phyloP scores from a whole-genome alignment of 2,329 filamentous ascomycete genomes.

The Chaetomiaceae sp. region DNA sequence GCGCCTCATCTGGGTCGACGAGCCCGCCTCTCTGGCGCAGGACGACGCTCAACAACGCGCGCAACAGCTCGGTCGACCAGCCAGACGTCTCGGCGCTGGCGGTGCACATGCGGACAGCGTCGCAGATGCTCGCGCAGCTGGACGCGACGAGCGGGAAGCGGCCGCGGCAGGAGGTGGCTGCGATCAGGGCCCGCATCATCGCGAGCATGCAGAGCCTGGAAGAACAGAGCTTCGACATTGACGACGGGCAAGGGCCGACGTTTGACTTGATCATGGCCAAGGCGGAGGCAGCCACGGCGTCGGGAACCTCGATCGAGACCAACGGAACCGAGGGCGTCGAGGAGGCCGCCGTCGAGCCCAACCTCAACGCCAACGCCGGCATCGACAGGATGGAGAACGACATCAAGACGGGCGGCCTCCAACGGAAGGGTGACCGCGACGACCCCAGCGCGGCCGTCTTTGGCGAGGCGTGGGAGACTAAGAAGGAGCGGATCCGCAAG shows the following conservation, averaged over 20 bases:
- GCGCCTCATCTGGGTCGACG: conserved; percentile 62
- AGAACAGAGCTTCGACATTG: conserved; percentile 75
- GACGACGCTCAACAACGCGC: conserved; percentile 54
- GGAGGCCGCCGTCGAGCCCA: conserved; percentile 45
- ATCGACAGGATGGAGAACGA: conserved; percentile 86
- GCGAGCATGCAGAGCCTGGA: conserved; percentile 85
- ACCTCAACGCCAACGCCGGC: conserved; percentile 65
- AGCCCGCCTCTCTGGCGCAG: conserved; percentile 55
- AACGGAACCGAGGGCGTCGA: conserved; percentile 44
- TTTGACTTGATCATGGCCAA: conserved; percentile 81
- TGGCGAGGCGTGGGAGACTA: conserved; percentile 79
- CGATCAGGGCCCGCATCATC: conserved; percentile 81
- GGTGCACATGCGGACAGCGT: conserved; percentile 82
- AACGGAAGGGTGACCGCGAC: conserved; percentile 74
- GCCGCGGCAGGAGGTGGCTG: conserved; percentile 73
- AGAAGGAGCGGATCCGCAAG: conserved; percentile 77
- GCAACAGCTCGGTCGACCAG: conserved; percentile 58
- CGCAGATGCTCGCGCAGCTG: conserved; percentile 80
- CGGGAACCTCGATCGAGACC: conserved; percentile 33
- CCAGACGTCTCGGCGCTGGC: conserved; percentile 78
- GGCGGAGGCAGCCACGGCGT: conserved; percentile 44
- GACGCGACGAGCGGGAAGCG: conserved; percentile 76
- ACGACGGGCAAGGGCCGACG: conserved; percentile 66
- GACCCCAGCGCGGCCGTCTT: conserved; percentile 83
- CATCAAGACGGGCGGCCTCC: conserved; percentile 77